Base-by-base conservation (phyloP, 352 stramenopile species). In the Pythium insidiosum region DNA sequence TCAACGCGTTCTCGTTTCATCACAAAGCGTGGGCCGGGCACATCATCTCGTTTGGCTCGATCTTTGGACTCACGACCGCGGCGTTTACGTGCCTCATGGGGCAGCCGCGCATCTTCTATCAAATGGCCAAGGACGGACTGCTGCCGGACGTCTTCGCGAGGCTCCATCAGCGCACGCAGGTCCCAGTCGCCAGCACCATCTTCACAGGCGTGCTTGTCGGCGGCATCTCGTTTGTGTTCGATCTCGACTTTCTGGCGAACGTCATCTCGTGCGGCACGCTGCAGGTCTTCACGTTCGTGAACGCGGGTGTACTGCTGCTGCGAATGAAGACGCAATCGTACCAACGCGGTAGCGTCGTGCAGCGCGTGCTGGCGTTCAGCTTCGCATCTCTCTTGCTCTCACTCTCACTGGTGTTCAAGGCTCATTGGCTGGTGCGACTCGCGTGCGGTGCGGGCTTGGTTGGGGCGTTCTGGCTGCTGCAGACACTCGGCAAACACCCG, bases 241-340 rank as follows among this genome's bases (percentile, higher is more conserved):
- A 95, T 21, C 60, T 97, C n/a, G 70, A 89, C 47, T 94, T 90
- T 31, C 66, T 97, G 20, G 86, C 88, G 22, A 95, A 94, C 52
- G 70, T 96, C 19, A 97, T 97, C 63, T 95, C 81, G 15, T 86
- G 89, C 31, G 88, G 86, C 25, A 96, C 81, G 6, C 56, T 95
- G 0, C 76, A 95, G 67, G 88, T 96, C 2, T 97, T 96, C 42
- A 96, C 84, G n/a, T 96, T 95, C 43, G 85, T 96, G 12, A 93
- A 96, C 60, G 83, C 86, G 23, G 88, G 86, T n/a, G 83, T 96
- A 13, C 59, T 96, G 24, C 45, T 95, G 12, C 39, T 95, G 23
- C 75, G 80, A 13, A 82, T 87, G 75, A 73, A 70, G 38, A 51
- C 64, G 10, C 64, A 46, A 35, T 43, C 16, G 1, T 39, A 53